Base-by-base conservation (phyloP, 1,139 yeast genomes). In the Magnusiomyces fungicola region DNA sequence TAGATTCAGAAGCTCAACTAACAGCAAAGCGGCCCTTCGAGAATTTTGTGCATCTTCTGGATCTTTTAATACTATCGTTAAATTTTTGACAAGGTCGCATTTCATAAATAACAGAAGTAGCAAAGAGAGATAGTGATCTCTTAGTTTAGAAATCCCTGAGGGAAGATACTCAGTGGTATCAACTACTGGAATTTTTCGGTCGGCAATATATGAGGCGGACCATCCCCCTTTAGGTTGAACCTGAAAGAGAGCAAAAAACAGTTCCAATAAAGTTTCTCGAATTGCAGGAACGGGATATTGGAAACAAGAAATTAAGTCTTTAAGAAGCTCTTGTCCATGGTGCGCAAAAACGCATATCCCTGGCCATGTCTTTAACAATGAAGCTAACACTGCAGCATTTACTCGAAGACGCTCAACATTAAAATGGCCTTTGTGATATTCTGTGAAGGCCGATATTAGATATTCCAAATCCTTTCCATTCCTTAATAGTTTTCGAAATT, bases 271-370 rank as follows among this genome's bases (percentile, higher is more conserved):
- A 34, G 78, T 75, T 33, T 78, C 84, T 24, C 90, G 76, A 16
- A 86, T 70, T 24, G 71, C 66, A 1, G 74, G 64, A 22, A 78
- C 72, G 0, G 84, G 83, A 49, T 81, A 78, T 27, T 72, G 71
- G 49, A 90, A 68, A 61, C 90, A 83, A 37, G 74, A 69, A 1
- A 90, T 68, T 34, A 92, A 69, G 50, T 80, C 79, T 42, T 69
- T 69, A 19, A 92, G 59, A 29, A 83, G 76, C 48, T 72, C 72
- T 57, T 80, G 83, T 52, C 78, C 67, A 56, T 81, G 72, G 50
- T 77, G 72, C 0, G 87, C 75, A 57, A 83, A 77, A 7, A 84
- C 77, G 56, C 84, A 74, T 12, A 89, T 62, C 0, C 98, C 98
- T 19, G 85, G 75, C 80, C 94, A 84, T 44, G 80, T 76, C 54